These are phyloP conservation scores for Leptodontidium sp. DNA, from an alignment of 2,329 filamentous ascomycete genomes.

Conservation along the genomic window DNA sequence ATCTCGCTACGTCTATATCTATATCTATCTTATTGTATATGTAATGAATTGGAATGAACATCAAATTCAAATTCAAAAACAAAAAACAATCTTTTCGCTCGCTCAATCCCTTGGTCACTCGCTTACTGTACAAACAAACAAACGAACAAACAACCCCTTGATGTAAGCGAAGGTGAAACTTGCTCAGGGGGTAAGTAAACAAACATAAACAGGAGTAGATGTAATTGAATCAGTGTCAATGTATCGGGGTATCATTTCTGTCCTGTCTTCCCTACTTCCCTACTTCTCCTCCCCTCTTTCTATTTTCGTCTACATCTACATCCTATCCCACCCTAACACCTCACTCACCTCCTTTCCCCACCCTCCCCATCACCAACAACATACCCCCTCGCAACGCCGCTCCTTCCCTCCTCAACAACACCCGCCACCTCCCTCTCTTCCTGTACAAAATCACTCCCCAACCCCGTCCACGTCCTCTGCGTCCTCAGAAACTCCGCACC, in stretches of 20 bases:
- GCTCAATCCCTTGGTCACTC: too few relatives aligned
- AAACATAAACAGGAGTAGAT: too few relatives aligned
- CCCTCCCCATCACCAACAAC: conserved; percentile 67
- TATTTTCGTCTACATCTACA: background rate
- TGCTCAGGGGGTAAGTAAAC: too few relatives aligned
- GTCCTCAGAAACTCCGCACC: conserved; percentile 87
- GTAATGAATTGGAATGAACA: background rate
- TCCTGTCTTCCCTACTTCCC: background rate
- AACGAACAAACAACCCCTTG: too few relatives aligned
- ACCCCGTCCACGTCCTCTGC: conserved; percentile 87
- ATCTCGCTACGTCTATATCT: background rate
- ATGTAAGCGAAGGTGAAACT: too few relatives aligned
- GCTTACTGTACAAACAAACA: too few relatives aligned
- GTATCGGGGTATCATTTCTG: conserved; percentile 6
- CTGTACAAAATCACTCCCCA: conserved; percentile 82
- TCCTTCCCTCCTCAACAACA: conserved; percentile 84
- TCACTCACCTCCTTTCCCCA: conserved; percentile 39
- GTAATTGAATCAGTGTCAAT: too few relatives aligned
- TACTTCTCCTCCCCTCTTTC: background rate
- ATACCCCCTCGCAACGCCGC: conserved; percentile 90
- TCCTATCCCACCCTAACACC: too few relatives aligned
- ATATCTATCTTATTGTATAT: conserved; percentile 5
- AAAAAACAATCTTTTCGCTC: too few relatives aligned
- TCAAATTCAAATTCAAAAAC: background rate
- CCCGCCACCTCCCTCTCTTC: conserved; percentile 60